A percentile compares a stretch with the other conserved stretches of the same genome.
phyloP scores from a whole-genome alignment of 1,284 basidiomycete species.

The Moesziomyces globuligerus region DNA sequence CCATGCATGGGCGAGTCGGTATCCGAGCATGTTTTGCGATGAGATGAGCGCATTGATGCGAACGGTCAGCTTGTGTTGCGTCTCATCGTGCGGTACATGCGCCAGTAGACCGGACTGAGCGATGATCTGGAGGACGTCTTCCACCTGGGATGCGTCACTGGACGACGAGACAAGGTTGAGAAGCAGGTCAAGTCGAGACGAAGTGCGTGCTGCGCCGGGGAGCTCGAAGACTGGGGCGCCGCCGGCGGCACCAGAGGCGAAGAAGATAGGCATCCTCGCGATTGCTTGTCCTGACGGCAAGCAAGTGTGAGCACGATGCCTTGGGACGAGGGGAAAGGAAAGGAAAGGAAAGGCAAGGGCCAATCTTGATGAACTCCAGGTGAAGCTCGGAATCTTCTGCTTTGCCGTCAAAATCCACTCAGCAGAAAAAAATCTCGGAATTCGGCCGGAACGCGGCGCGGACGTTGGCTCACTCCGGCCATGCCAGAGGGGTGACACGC shows the following conservation, averaged over 20 bases:
- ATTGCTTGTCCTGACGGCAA: no score
- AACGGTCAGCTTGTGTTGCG: constrained; percentile 41
- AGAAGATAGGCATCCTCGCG: neutral
- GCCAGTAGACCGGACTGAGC: constrained; percentile 30
- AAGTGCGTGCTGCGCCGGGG: constrained; percentile 19
- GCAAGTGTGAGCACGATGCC: no score
- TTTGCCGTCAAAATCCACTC: no score
- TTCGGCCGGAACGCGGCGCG: neutral
- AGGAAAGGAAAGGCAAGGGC: no score
- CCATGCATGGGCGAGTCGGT: constrained; percentile 39
- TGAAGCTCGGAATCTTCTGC: no score
- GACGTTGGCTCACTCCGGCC: no score
- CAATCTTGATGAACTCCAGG: no score
- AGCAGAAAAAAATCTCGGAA: neutral
- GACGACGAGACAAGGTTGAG: constrained; percentile 26
- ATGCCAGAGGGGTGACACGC: neutral
- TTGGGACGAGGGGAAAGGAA: no score
- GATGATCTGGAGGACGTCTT: constrained; percentile 25
- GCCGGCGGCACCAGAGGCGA: constrained; percentile 3
- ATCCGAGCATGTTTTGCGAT: constrained; percentile 38
- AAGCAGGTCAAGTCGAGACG: constrained; percentile 33
- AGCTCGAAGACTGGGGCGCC: constrained; percentile 18
- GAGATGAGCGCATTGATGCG: constrained; percentile 49
- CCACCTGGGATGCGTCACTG: constrained; percentile 11
- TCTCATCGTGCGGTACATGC: constrained; percentile 19